Conservation (phyloP, 805 yeast species). For the Wickerhamiella dianesei region DNA sequence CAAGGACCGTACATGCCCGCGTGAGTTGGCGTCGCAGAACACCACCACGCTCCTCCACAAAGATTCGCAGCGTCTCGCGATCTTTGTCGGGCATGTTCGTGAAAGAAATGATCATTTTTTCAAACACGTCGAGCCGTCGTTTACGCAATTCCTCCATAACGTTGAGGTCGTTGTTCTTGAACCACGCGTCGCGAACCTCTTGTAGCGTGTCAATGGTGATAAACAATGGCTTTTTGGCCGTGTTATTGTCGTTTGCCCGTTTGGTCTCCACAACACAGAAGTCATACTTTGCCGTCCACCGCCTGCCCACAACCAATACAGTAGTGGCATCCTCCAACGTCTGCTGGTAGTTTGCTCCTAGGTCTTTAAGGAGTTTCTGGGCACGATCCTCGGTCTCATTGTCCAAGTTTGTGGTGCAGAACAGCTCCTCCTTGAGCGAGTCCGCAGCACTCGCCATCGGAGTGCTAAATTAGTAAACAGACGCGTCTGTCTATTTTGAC, state of each 20-base stretch:
- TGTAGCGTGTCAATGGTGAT: not conserved
- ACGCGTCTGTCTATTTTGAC: too few relatives aligned
- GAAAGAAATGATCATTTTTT: conserved; percentile 26
- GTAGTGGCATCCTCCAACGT: conserved; percentile 6
- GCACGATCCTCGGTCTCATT: conserved; percentile 12
- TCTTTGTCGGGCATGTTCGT: conserved; percentile 26
- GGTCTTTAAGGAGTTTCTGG: conserved; percentile 8
- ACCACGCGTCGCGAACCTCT: not conserved
- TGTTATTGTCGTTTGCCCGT: not conserved
- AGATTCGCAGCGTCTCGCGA: conserved; percentile 15
- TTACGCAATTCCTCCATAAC: conserved; percentile 16
- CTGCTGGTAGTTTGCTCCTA: conserved; percentile 16
- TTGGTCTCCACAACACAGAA: conserved; percentile 22
- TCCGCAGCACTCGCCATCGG: not conserved
- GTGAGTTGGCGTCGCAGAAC: conserved; percentile 20
- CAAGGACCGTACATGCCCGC: conserved; percentile 21
- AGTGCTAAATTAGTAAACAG: not conserved
- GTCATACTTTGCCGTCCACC: conserved; percentile 40
- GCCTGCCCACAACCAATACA: conserved; percentile 37
- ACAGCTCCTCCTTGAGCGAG: conserved; percentile 8
- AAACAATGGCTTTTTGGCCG: not conserved
- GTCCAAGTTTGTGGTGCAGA: conserved; percentile 12
- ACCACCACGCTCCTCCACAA: conserved; percentile 27
- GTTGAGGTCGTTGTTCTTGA: conserved; percentile 21
- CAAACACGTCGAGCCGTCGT: conserved; percentile 20